Percentiles rank a stretch among this genome's conserved stretches.
Conservation (phyloP, 305 asterid species). For the Plantago coronopus region DNA sequence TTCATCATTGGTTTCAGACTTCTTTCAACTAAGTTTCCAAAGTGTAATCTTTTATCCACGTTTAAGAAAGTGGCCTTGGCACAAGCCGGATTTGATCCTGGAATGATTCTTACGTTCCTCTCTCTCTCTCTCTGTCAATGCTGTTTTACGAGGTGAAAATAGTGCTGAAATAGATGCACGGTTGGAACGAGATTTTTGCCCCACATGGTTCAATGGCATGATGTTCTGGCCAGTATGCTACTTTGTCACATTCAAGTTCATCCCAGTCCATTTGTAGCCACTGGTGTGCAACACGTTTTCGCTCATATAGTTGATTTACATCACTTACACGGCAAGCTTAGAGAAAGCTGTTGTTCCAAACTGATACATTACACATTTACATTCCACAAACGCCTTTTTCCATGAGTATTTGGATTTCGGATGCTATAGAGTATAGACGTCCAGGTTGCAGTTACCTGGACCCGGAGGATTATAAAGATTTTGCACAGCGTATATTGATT, state of each 20-base stretch:
- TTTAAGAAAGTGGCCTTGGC: slow-evolving; percentile 69
- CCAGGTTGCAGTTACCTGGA: too few relatives aligned
- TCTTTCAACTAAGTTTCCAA: slow-evolving; percentile 51
- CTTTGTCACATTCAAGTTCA: slow-evolving; percentile 74
- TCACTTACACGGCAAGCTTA: slow-evolving; percentile 76
- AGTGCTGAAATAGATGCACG: slow-evolving; percentile 64
- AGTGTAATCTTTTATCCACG: slow-evolving; percentile 62
- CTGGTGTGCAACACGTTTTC: slow-evolving; percentile 74
- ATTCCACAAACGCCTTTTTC: too few relatives aligned
- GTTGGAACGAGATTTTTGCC: slow-evolving; percentile 72
- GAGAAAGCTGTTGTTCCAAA: slow-evolving; percentile 67
- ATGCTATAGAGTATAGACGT: too few relatives aligned
- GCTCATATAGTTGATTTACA: slow-evolving; percentile 73
- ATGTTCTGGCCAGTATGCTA: slow-evolving; percentile 90
- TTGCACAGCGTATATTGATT: too few relatives aligned
- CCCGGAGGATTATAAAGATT: too few relatives aligned
- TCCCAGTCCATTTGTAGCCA: slow-evolving; percentile 89
- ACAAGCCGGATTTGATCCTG: slow-evolving; percentile 69
- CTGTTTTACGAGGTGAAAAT: slow-evolving; percentile 83
- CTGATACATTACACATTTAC: slow-evolving; percentile 13
- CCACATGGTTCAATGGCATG: slow-evolving; percentile 58
- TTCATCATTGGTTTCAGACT: slow-evolving; percentile 90
- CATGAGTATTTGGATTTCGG: too few relatives aligned
- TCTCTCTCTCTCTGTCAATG: slow-evolving; percentile 74
- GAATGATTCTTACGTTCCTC: slow-evolving; percentile 66